Conservation (phyloP, 441 rosid genomes). For the Biscutella laevigata region DNA sequence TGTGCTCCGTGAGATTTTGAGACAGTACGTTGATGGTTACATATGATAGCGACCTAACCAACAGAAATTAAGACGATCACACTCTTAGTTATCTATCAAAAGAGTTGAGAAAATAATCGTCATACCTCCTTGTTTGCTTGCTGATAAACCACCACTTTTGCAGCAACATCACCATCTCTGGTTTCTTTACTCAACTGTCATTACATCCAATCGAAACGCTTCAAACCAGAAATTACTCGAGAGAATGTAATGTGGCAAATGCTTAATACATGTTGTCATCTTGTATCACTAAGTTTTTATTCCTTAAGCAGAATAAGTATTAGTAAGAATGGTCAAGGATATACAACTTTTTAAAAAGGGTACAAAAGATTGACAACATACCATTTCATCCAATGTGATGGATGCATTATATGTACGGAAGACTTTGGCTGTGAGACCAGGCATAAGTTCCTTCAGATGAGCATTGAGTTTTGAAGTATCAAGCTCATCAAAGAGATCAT, state of each 20-base stretch:
- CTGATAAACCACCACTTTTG: slow-evolving; percentile 71
- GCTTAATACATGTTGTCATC: too few species aligned
- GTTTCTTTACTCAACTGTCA: slow-evolving; percentile 76
- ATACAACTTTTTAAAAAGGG: not conserved
- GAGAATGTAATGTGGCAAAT: not conserved
- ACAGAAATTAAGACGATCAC: not conserved
- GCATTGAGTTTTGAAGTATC: slow-evolving; percentile 90
- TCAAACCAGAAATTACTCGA: not conserved
- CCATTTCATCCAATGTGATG: slow-evolving; percentile 84
- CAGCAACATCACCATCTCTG: slow-evolving; percentile 77
- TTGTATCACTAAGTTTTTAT: not conserved
- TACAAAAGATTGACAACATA: slow-evolving; percentile 30
- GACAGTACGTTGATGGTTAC: slow-evolving; percentile 95
- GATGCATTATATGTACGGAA: slow-evolving; percentile 99
- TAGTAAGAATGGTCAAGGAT: too few species aligned
- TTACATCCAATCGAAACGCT: slow-evolving; percentile 11
- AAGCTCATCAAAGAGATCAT: slow-evolving; percentile 82
- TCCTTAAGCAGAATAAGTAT: too few species aligned
- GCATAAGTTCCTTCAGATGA: slow-evolving; percentile 95
- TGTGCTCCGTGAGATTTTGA: slow-evolving; percentile 90
- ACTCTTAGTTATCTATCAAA: not conserved
- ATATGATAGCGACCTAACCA: slow-evolving; percentile 87
- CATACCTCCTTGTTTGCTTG: slow-evolving; percentile 89
- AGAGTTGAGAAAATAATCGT: slow-evolving; percentile 6
- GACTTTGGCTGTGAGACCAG: slow-evolving; percentile 97